A percentile compares a stretch with the other conserved stretches of the same genome.
These are phyloP conservation scores for Lasiosphaeria ovina DNA, from an alignment of 495 filamentous ascomycete species.

Conservation along the genomic window DNA sequence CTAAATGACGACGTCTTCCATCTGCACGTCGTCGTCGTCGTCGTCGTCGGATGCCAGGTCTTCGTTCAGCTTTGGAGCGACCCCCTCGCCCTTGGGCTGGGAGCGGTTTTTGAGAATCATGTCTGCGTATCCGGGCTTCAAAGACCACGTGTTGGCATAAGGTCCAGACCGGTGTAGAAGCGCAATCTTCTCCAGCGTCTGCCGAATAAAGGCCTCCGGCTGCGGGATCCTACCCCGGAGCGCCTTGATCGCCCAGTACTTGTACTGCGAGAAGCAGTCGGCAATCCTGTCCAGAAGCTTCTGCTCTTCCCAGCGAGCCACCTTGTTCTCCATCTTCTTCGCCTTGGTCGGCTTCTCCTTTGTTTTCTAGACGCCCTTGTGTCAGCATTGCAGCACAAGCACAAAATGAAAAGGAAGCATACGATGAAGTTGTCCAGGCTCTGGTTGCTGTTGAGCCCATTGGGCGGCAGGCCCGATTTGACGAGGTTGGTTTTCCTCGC, in stretches of 20 bases:
- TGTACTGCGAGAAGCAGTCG: slow-evolving; percentile 73
- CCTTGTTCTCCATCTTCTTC: slow-evolving; percentile 70
- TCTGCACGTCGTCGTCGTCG: slow-evolving; percentile 66
- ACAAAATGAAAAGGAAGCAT: slow-evolving; percentile 25
- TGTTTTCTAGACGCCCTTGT: slow-evolving; percentile 38
- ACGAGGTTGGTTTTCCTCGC: slow-evolving; percentile 52
- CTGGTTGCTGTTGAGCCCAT: slow-evolving; percentile 44
- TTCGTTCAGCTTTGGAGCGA: slow-evolving; percentile 32
- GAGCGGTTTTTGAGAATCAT: slow-evolving; percentile 49
- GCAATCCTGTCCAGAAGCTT: slow-evolving; percentile 83
- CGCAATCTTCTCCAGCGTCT: slow-evolving; percentile 79
- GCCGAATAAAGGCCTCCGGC: slow-evolving; percentile 87
- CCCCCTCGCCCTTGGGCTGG: slow-evolving; percentile 47
- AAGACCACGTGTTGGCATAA: slow-evolving; percentile 79
- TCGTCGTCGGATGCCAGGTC: slow-evolving; percentile 58
- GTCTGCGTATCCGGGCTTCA: slow-evolving; percentile 69
- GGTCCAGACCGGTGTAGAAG: slow-evolving; percentile 73
- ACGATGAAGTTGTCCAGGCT: slow-evolving; percentile 59
- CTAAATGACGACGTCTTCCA: slow-evolving; percentile 64
- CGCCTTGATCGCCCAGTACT: slow-evolving; percentile 85
- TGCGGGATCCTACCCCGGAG: slow-evolving; percentile 71
- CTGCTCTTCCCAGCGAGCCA: slow-evolving; percentile 80
- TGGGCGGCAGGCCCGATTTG: slow-evolving; percentile 31
- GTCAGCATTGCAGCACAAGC: slow-evolving; percentile 23
- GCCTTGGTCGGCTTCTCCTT: slow-evolving; percentile 47